A percentile compares a stretch with the other conserved stretches of the same genome.
phyloP scores from a whole-genome alignment of 139 green algal species.

The Astrephomene gubernaculifera region DNA sequence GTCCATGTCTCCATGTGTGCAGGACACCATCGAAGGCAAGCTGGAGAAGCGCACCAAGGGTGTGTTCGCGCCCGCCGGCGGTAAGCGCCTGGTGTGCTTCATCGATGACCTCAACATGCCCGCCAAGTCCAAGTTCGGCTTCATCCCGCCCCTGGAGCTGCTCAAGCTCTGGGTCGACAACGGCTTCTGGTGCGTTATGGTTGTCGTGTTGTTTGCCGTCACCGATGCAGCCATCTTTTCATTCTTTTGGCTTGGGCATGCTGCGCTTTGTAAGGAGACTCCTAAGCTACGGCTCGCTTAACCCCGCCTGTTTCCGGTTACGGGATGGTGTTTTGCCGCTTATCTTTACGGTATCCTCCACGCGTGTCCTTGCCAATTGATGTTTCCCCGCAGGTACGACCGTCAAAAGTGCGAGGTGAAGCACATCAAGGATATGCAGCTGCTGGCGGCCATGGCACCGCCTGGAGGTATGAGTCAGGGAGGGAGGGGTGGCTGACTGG shows the following conservation, averaged over 20 bases:
- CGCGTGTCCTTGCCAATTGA: neutral
- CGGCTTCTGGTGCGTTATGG: conserved; percentile 87
- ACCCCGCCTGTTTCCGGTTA: no score
- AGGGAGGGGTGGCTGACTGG: no score
- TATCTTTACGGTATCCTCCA: no score
- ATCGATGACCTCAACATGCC: conserved; percentile 88
- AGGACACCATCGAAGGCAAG: conserved; percentile 87
- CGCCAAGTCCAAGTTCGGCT: conserved; percentile 81
- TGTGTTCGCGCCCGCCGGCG: conserved; percentile 80
- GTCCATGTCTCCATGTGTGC: no score
- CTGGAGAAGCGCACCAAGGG: conserved; percentile 92
- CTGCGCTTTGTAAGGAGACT: no score
- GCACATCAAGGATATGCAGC: conserved; percentile 88
- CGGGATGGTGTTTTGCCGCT: no score
- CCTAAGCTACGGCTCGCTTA: no score
- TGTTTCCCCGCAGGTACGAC: conserved; percentile 70
- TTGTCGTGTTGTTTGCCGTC: no score
- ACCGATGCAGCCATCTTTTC: no score
- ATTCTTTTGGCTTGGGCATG: no score
- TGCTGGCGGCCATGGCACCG: conserved; percentile 84
- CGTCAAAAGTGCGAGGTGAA: conserved; percentile 80
- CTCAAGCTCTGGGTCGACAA: conserved; percentile 91
- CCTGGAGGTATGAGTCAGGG: conserved; percentile 83
- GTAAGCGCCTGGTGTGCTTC: conserved; percentile 79
- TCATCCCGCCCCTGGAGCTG: conserved; percentile 89